phyloP scores from a whole-genome alignment of 805 yeast genomes.

The Saccharomyces mikatae region DNA sequence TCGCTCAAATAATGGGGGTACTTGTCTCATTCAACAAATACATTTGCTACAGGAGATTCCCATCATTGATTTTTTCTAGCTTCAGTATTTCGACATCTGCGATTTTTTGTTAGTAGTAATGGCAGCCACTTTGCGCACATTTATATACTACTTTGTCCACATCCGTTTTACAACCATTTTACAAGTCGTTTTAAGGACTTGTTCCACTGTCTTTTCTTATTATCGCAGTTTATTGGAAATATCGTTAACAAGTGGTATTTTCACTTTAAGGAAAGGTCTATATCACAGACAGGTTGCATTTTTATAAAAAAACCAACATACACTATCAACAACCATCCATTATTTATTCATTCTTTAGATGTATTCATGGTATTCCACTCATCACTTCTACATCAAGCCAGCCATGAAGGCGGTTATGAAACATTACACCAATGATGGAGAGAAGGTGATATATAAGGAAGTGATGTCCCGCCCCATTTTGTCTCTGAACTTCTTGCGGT shows the following conservation, averaged over 20 bases:
- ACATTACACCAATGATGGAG: not conserved
- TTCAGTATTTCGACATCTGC: not conserved
- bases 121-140: not conserved
- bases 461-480: not conserved
- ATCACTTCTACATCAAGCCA: not conserved
- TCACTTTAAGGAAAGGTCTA: not conserved
- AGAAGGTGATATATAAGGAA: not conserved
- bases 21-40: not conserved
- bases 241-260: not conserved
- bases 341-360: not conserved
- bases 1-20: not conserved
- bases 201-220: not conserved
- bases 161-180: not conserved
- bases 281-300: not conserved
- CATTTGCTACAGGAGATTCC: not conserved
- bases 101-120: not conserved
- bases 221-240: not conserved
- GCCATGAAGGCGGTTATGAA: not conserved
- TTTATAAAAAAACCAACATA: not conserved
- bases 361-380: not conserved
- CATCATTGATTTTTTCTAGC: not conserved
- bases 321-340: not conserved
- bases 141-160: not conserved
- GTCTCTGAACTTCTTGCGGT: not conserved
- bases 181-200: not conserved